Conservation (phyloP, 2,329 filamentous ascomycete genomes). For the Beauveria pseudobassiana region DNA sequence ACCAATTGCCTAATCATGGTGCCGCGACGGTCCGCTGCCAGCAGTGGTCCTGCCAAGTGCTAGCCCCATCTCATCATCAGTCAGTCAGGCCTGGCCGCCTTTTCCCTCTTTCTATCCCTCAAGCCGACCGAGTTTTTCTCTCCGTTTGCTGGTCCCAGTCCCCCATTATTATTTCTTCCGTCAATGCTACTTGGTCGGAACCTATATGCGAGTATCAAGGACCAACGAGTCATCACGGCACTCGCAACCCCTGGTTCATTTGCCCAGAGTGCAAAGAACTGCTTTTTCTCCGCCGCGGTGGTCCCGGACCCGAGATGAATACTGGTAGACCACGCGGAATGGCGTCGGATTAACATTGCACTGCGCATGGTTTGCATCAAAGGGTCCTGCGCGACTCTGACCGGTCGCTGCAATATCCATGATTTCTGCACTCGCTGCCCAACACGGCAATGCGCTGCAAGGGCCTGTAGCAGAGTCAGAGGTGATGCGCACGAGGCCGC, state of each 20-base stretch:
- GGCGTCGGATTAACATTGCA: slow-evolving; percentile 2
- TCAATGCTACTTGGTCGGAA: no score
- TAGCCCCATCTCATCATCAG: no score
- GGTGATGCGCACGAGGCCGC: not conserved
- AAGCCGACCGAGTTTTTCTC: no score
- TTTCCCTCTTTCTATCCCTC: no score
- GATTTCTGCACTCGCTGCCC: slow-evolving; percentile 1
- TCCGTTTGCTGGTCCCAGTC: no score
- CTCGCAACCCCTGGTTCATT: not conserved
- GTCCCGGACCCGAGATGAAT: not conserved
- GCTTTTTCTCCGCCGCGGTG: not conserved
- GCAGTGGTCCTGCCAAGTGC: no score
- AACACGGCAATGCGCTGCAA: not conserved
- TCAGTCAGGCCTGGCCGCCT: no score
- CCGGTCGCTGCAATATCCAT: not conserved
- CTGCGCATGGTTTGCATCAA: slow-evolving; percentile 1
- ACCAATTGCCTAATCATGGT: not conserved
- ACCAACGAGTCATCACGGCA: no score
- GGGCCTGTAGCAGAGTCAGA: not conserved
- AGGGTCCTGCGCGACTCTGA: slow-evolving; percentile 1
- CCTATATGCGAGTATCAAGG: no score
- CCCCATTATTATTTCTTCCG: no score
- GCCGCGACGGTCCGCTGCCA: not conserved
- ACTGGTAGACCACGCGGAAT: not conserved
- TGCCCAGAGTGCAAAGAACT: not conserved